Conservation (phyloP, 2,329 filamentous ascomycete species). For the Balansia obtecta region DNA sequence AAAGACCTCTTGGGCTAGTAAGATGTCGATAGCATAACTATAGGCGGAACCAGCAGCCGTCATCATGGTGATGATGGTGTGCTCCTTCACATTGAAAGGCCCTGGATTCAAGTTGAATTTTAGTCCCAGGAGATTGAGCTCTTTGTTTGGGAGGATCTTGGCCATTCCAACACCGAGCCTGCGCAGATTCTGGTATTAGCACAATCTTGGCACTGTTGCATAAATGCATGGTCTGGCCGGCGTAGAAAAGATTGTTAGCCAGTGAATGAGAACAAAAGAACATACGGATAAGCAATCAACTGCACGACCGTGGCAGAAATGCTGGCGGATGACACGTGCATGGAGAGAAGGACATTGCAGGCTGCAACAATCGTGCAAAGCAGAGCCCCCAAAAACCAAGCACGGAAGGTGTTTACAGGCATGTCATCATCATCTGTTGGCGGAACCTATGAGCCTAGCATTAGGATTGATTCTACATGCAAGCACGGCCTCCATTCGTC, state of each 20-base stretch:
- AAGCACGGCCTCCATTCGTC: not conserved
- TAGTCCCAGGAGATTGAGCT: constrained; percentile 15
- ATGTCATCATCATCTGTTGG: constrained; percentile 37
- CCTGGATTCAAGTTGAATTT: constrained; percentile 23
- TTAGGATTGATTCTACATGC: not conserved
- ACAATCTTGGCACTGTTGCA: not conserved
- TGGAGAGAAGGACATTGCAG: constrained; percentile 38
- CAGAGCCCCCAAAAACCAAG: constrained; percentile 43
- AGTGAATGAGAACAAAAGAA: not conserved
- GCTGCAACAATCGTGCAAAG: constrained; percentile 43
- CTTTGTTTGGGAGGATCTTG: constrained; percentile 15
- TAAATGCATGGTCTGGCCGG: too few relatives aligned
- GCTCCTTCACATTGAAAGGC: constrained; percentile 31
- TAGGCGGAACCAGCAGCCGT: constrained; percentile 19
- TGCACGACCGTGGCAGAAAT: constrained; percentile 41
- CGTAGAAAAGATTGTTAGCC: too few relatives aligned
- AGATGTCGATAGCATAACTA: constrained; percentile 25
- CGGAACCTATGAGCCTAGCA: constrained; percentile 5
- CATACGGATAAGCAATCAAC: constrained; percentile 35
- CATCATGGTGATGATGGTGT: constrained; percentile 32
- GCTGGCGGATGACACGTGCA: constrained; percentile 33
- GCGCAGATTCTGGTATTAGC: not conserved
- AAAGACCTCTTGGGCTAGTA: constrained; percentile 27
- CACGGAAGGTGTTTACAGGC: constrained; percentile 42
- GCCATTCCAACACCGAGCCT: constrained; percentile 16